phyloP scores from a whole-genome alignment of 202 grass and related monocot species.

The Digitaria exilis region DNA sequence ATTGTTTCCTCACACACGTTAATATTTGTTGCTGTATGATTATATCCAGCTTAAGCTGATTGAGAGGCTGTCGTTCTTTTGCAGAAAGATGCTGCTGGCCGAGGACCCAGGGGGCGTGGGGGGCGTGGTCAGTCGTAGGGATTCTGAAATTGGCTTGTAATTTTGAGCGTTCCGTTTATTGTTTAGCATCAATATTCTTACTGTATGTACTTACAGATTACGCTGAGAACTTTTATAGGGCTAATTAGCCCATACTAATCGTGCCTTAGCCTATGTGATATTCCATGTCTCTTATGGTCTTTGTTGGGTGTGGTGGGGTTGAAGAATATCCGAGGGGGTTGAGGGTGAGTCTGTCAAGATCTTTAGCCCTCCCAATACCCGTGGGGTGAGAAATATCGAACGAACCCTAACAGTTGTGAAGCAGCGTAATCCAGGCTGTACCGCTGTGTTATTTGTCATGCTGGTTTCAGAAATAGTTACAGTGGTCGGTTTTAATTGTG shows the following conservation, averaged over 20 bases:
- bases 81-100: constrained; percentile 43
- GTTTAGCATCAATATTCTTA: not conserved
- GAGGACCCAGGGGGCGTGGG: constrained; percentile 53
- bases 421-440: not conserved
- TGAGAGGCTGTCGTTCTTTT: not conserved
- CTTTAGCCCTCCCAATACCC: too few species aligned
- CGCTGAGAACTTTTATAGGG: not conserved
- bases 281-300: not conserved
- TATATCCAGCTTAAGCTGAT: not conserved
- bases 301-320: not conserved
- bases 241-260: not conserved
- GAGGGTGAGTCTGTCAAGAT: too few species aligned
- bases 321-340: not conserved
- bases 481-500: not conserved
- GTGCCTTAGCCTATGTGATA: not conserved
- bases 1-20: not conserved
- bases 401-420: not conserved
- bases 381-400: too few species aligned
- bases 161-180: not conserved
- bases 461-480: not conserved
- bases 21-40: not conserved
- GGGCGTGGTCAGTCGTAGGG: constrained; percentile 50
- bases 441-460: not conserved
- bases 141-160: not conserved
- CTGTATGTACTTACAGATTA: not conserved